Percentiles rank a stretch among this genome's conserved stretches.
phyloP scores from a whole-genome alignment of 768 basidiomycete genomes.

The Trametes villosa region DNA sequence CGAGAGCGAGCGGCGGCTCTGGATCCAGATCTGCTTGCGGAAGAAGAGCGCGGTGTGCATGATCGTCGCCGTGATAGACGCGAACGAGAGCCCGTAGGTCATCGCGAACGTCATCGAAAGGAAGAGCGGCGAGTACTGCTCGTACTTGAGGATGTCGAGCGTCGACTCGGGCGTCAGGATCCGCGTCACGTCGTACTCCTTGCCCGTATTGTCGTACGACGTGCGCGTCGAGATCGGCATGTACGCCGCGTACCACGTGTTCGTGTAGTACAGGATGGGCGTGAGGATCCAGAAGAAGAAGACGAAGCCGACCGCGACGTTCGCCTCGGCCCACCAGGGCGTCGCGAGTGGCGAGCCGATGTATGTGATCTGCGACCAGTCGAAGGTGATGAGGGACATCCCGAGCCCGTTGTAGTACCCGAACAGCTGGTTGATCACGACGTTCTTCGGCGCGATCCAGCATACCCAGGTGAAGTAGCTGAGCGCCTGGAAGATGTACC shows the following conservation, averaged over 20 bases:
- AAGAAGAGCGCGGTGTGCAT: constrained; percentile 74
- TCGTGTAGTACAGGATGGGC: constrained; percentile 69
- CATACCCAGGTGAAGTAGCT: constrained; percentile 50
- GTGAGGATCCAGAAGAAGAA: constrained; percentile 73
- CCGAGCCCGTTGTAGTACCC: constrained; percentile 50
- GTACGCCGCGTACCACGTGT: constrained; percentile 67
- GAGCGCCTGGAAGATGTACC: constrained; percentile 66
- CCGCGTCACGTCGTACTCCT: constrained; percentile 45
- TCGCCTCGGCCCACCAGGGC: constrained; percentile 85
- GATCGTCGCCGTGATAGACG: constrained; percentile 75
- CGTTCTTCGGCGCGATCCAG: constrained; percentile 74
- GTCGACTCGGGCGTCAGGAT: constrained; percentile 42
- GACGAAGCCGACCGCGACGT: constrained; percentile 63
- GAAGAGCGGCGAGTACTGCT: constrained; percentile 52
- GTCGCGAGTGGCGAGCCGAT: constrained; percentile 74
- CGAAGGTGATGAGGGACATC: constrained; percentile 80
- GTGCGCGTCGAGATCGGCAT: constrained; percentile 53
- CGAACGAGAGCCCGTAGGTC: constrained; percentile 81
- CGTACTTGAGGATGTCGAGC: constrained; percentile 45
- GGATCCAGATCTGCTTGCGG: constrained; percentile 78
- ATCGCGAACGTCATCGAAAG: constrained; percentile 70
- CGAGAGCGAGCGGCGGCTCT: constrained; percentile 67
- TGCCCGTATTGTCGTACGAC: constrained; percentile 50
- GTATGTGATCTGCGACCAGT: constrained; percentile 76
- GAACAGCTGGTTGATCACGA: constrained; percentile 75